Conservation (phyloP, 495 filamentous ascomycete genomes). For the Lasiosphaeria miniovina region DNA sequence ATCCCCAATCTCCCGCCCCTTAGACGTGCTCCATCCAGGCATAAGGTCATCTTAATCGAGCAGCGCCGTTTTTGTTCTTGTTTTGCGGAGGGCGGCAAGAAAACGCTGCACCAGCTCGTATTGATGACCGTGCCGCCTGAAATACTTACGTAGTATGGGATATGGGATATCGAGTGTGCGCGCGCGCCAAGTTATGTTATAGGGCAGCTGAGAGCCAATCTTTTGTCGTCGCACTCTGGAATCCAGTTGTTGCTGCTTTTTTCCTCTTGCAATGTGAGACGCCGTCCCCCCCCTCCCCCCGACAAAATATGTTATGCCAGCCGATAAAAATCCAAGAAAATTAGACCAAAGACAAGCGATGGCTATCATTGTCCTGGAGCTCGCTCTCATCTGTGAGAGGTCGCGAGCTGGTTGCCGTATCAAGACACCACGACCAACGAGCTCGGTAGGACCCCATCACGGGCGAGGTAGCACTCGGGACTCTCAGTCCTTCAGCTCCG, state of each 20-base stretch:
- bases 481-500: not conserved
- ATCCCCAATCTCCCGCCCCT: constrained; percentile 35
- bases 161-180: not conserved
- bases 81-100: not conserved
- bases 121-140: not conserved
- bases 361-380: not conserved
- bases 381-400: not conserved
- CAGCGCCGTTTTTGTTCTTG: constrained; percentile 8
- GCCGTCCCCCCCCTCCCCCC: not conserved
- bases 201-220: not conserved
- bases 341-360: not conserved
- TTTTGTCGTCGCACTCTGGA: not conserved
- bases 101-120: constrained; percentile 2
- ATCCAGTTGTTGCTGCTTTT: not conserved
- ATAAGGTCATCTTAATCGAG: constrained; percentile 21
- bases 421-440: not conserved
- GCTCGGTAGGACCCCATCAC: not conserved
- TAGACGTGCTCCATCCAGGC: constrained; percentile 14
- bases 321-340: not conserved
- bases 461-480: not conserved
- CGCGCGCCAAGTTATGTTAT: not conserved
- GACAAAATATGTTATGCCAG: not conserved
- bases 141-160: not conserved
- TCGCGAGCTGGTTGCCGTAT: constrained; percentile 1
- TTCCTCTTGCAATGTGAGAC: not conserved